Percentiles rank a stretch among this genome's conserved stretches.
These are phyloP conservation scores for Stachybotrys elegans DNA, from an alignment of 2,329 filamentous ascomycete genomes.

Conservation along the genomic window DNA sequence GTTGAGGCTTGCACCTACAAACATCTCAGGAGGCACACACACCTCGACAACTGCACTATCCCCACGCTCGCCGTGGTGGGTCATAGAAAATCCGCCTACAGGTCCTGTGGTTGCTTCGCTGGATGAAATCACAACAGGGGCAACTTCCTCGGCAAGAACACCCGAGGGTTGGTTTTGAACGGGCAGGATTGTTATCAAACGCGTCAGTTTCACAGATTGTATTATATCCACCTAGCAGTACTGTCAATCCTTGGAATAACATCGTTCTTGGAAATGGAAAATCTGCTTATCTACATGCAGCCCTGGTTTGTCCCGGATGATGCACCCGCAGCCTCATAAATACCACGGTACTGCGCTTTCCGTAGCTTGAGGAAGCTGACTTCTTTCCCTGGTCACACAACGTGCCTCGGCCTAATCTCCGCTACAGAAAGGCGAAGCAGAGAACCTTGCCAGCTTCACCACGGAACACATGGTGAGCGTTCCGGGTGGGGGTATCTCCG, in stretches of 20 bases:
- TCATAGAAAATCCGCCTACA: neutral
- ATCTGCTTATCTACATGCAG: neutral
- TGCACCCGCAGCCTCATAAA: neutral
- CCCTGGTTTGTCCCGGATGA: neutral
- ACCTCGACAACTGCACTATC: neutral
- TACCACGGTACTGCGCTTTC: neutral
- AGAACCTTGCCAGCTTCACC: conserved; percentile 1
- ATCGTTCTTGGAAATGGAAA: neutral
- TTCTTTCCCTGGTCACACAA: neutral
- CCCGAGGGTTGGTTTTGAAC: neutral
- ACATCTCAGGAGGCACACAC: neutral
- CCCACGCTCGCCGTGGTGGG: neutral
- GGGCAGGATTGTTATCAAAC: neutral
- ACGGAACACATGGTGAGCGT: neutral
- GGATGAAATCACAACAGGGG: neutral
- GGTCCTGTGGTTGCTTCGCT: neutral
- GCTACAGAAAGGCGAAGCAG: neutral
- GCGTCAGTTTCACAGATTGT: neutral
- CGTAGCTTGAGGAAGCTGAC: neutral
- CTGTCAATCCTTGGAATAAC: neutral
- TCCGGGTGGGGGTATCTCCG: neutral
- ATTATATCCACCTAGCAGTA: neutral
- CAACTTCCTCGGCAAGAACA: neutral
- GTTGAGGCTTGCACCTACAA: neutral
- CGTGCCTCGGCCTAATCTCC: neutral